Evolutionary conservation across 441 rosid species (phyloP).

Genomic region (Arabidopsis hybrid): DNA sequence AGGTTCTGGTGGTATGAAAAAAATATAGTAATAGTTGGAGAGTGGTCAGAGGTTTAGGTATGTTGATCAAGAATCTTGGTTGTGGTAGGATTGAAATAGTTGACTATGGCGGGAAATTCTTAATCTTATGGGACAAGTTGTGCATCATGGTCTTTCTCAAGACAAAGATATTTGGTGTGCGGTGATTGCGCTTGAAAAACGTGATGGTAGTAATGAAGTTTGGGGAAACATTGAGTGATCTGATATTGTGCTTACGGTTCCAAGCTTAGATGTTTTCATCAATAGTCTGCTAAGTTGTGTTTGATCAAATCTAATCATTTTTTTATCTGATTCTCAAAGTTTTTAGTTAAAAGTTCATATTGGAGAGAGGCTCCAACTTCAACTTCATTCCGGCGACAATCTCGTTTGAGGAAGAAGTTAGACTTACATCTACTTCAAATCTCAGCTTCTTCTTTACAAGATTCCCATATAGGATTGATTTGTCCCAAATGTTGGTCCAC

Average conservation of each 20-base stretch:
- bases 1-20: neutral
- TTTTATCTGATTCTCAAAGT: neutral
- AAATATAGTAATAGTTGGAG: neutral
- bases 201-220: neutral
- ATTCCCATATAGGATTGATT: too few relatives aligned
- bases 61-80: neutral
- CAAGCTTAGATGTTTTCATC: neutral
- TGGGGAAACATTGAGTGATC: neutral
- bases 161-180: slow-evolving; percentile 3
- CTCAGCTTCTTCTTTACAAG: too few relatives aligned
- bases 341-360: too few relatives aligned
- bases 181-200: neutral
- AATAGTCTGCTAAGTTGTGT: neutral
- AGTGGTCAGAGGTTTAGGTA: neutral
- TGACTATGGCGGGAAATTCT: too few relatives aligned
- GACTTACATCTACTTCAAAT: too few relatives aligned
- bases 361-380: too few relatives aligned
- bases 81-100: neutral
- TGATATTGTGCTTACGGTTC: neutral
- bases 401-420: too few relatives aligned
- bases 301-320: neutral
- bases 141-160: neutral
- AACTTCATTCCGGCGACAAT: too few relatives aligned
- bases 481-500: too few relatives aligned
- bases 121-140: neutral